These are phyloP conservation scores for Excoecaria cochinchinensis DNA, from an alignment of 345 rosid genomes.

Conservation along the genomic window DNA sequence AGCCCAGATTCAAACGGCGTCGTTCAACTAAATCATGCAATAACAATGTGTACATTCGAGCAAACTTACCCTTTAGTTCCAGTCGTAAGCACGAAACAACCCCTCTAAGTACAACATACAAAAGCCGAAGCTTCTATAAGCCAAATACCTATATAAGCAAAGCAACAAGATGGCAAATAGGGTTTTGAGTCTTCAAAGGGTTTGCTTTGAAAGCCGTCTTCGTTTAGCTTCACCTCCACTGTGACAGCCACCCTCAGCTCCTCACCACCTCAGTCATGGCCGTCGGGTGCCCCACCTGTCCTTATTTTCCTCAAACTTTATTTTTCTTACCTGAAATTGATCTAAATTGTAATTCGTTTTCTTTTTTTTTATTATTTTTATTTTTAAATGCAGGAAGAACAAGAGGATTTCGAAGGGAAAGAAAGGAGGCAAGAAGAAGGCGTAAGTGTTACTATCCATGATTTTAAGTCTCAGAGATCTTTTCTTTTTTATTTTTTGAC, in stretches of 20 bases:
- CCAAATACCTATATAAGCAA: not conserved
- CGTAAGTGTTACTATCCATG: conserved; percentile 40
- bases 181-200: conserved; percentile 6
- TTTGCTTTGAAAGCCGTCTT: not conserved
- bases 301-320: not conserved
- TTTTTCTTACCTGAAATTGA: not conserved
- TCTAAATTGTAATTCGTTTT: not conserved
- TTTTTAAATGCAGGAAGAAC: conserved; percentile 57
- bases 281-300: conserved; percentile 8
- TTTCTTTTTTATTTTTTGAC: not conserved
- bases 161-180: not conserved
- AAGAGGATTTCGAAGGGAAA: conserved; percentile 96
- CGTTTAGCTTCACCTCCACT: not conserved
- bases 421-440: conserved; percentile 97
- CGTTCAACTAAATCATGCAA: not conserved
- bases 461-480: too few relatives aligned
- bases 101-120: not conserved
- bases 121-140: not conserved
- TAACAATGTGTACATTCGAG: not conserved
- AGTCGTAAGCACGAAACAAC: not conserved
- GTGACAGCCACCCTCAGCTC: not conserved
- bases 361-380: not conserved
- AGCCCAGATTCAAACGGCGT: not conserved
- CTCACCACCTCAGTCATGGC: conserved; percentile 8
- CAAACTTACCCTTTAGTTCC: not conserved